Evolutionary conservation across 1,139 yeast genomes (phyloP).

Genomic region (Debaryomyces singareniensis): DNA sequence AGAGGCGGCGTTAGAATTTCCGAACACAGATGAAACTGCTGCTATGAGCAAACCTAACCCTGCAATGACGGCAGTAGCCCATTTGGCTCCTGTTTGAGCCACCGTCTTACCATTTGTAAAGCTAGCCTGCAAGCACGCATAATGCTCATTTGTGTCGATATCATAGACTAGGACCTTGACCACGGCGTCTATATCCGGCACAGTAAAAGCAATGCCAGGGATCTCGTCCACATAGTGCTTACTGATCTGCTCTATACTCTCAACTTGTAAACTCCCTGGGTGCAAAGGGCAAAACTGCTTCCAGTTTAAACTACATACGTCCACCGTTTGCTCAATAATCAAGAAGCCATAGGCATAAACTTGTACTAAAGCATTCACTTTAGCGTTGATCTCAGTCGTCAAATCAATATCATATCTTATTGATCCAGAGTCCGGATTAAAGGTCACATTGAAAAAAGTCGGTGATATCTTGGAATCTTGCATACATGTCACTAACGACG

Average conservation of each 20-base stretch:
- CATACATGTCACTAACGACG: slow-evolving; percentile 73
- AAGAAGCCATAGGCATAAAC: slow-evolving; percentile 74
- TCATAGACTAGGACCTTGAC: slow-evolving; percentile 46
- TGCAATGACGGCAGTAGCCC: slow-evolving; percentile 80
- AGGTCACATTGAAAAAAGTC: slow-evolving; percentile 57
- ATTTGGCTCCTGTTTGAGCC: slow-evolving; percentile 67
- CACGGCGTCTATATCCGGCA: slow-evolving; percentile 75
- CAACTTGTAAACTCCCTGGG: slow-evolving; percentile 66
- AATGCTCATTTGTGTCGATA: slow-evolving; percentile 27
- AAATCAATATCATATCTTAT: slow-evolving; percentile 57
- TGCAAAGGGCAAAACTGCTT: slow-evolving; percentile 75
- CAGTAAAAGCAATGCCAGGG: slow-evolving; percentile 68
- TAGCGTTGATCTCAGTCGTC: slow-evolving; percentile 52
- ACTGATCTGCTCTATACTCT: slow-evolving; percentile 55
- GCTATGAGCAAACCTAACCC: slow-evolving; percentile 70
- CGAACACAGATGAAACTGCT: slow-evolving; percentile 63
- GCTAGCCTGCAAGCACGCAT: slow-evolving; percentile 66
- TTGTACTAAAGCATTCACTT: slow-evolving; percentile 52
- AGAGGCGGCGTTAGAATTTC: slow-evolving; percentile 74
- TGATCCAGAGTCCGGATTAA: slow-evolving; percentile 59
- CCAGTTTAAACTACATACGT: slow-evolving; percentile 60
- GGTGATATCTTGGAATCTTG: slow-evolving; percentile 61
- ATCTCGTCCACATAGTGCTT: slow-evolving; percentile 39
- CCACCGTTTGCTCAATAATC: slow-evolving; percentile 46
- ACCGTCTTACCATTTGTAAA: slow-evolving; percentile 73